Percentiles rank a stretch among this genome's conserved stretches.
Conservation (phyloP, 2,329 filamentous ascomycete species). For the Penicillium thymicola region DNA sequence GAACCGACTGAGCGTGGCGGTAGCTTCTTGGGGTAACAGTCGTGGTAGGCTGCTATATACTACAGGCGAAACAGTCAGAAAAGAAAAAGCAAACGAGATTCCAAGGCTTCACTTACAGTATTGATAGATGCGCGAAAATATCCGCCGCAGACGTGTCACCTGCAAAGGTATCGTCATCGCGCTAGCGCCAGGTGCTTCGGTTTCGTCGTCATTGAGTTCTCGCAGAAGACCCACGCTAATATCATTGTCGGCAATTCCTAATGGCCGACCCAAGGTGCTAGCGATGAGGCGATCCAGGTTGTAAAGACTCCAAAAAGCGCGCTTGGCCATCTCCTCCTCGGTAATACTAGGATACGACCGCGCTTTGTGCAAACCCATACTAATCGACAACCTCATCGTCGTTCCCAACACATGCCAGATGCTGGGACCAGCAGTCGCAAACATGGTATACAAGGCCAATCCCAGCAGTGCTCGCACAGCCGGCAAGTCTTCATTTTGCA, state of each 20-base stretch:
- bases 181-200: conserved; percentile 35
- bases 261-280: conserved; percentile 39
- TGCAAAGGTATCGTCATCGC: conserved; percentile 40
- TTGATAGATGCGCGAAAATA: conserved; percentile 40
- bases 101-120: conserved; percentile 29
- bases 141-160: conserved; percentile 35
- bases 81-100: not conserved
- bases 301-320: conserved; percentile 46
- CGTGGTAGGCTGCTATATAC: conserved; percentile 38
- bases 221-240: conserved; percentile 39
- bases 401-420: conserved; percentile 42
- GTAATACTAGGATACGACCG: conserved; percentile 26
- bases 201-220: conserved; percentile 41
- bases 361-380: conserved; percentile 38
- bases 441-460: conserved; percentile 38
- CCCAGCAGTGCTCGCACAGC: conserved; percentile 38
- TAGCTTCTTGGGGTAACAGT: conserved; percentile 27
- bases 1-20: conserved; percentile 29
- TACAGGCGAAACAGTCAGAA: conserved; percentile 10
- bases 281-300: conserved; percentile 44
- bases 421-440: conserved; percentile 38
- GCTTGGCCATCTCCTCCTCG: conserved; percentile 42
- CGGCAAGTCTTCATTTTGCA: conserved; percentile 40
- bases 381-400: conserved; percentile 37
- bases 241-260: conserved; percentile 43